Evolutionary conservation across 139 green algal genomes (phyloP).

Genomic region (Haematococcus sp.): DNA sequence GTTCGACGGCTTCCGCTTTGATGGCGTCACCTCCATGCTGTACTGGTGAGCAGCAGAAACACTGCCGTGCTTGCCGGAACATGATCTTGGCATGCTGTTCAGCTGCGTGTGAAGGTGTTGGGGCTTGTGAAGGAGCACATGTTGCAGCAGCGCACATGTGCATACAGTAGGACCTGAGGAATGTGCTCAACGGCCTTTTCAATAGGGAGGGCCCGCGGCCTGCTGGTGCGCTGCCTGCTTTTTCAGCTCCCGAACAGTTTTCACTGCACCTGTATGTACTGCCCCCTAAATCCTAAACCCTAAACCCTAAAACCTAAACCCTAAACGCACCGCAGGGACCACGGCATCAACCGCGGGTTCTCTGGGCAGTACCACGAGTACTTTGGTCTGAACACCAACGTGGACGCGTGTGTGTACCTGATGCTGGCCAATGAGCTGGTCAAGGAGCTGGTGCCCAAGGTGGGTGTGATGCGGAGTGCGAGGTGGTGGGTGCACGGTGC

Average conservation of each 20-base stretch:
- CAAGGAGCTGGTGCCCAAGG: constrained; percentile 64
- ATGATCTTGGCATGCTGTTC: too few species aligned
- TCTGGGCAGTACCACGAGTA: constrained; percentile 41
- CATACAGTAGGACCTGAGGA: too few species aligned
- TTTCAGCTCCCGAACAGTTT: too few species aligned
- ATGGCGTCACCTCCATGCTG: constrained; percentile 97
- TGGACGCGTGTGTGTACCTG: constrained; percentile 95
- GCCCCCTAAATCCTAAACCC: too few species aligned
- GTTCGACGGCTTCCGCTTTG: constrained; percentile 96
- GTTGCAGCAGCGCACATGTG: too few species aligned
- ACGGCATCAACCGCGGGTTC: constrained; percentile 80
- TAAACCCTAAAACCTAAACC: too few species aligned
- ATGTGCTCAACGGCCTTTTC: too few species aligned
- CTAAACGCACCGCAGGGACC: constrained; percentile 40
- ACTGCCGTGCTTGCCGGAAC: background rate
- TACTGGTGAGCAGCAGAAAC: constrained; percentile 70
- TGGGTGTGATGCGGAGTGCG: background rate
- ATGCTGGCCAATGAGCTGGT: constrained; percentile 91
- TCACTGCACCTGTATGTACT: too few species aligned
- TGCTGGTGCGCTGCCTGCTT: too few species aligned
- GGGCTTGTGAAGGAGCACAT: too few species aligned
- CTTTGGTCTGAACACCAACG: constrained; percentile 75
- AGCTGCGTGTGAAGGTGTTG: too few species aligned
- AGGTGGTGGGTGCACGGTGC: background rate
- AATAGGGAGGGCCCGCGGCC: too few species aligned